Base-by-base conservation (phyloP, 352 stramenopile genomes). In the Plasmopara viticola region DNA sequence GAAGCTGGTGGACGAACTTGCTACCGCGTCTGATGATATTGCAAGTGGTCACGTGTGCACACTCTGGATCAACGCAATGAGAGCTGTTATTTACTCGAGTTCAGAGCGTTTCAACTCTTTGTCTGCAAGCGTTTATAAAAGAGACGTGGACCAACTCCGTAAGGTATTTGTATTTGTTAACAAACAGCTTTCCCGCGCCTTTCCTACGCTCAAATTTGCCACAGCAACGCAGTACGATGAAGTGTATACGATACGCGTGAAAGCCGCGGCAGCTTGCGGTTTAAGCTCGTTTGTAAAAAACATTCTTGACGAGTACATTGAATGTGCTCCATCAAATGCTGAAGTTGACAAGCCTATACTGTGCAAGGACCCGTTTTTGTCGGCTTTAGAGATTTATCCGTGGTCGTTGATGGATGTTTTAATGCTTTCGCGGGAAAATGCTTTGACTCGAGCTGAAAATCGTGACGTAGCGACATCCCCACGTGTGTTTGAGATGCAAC, bases 41-140 rank as follows among this genome's bases (percentile, higher is more conserved):
- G 55, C 60, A 13, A 84, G 72, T 48, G 50, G 64, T n/a, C 58
- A 64, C 45, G 66, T 85, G 9, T 57, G 62, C 29, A 34, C 39
- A 44, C 54, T 88, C 12, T 90, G 80, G 80, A 41, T 73, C 39
- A 77, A 68, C 20, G 55, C 75, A 25, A 87, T 88, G 75, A 80
- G 77, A 40, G 68, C 75, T 9, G 49, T 88, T 28, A 40, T 73
- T 29, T 71, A 86, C 68, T 87, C 79, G 29, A 80, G 78, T 59
- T 75, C 64, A 1, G 67, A 81, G 18, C 70, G 69, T 14, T 84
- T 87, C 51, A 70, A 68, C 39, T 70, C 78, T 29, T 62, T 77
- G 48, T 60, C 68, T 0, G 62, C 62, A 13, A 61, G 18, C 13
- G 66, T 86, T 35, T 56, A 68, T 44, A 63, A 60, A 33, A 48